Percentiles rank a stretch among this genome's conserved stretches.
Evolutionary conservation across 2,329 filamentous ascomycete species (phyloP).

Genomic region (Chaetomium strumarium): DNA sequence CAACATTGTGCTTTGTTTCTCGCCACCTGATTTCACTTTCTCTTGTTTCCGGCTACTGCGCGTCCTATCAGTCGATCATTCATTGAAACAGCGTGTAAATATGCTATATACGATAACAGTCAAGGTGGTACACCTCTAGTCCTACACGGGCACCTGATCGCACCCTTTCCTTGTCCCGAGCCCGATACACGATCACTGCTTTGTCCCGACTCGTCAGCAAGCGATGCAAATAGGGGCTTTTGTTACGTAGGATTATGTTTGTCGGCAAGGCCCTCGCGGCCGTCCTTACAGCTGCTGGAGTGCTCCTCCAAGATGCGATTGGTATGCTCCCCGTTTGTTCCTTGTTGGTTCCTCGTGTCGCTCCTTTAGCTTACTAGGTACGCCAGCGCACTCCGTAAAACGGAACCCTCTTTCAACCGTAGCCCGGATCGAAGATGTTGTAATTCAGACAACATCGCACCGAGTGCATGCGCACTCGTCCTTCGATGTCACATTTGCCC

Average conservation of each 20-base stretch:
- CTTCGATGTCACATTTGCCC: constrained; percentile 78
- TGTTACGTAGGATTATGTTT: constrained; percentile 24
- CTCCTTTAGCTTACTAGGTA: not conserved
- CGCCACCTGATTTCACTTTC: not conserved
- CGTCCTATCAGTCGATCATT: not conserved
- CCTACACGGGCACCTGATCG: no score
- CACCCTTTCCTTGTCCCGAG: not conserved
- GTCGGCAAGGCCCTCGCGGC: constrained; percentile 28
- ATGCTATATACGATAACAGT: not conserved
- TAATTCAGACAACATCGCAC: constrained; percentile 72
- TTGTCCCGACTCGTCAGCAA: not conserved
- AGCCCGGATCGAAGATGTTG: constrained; percentile 64
- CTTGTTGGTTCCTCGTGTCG: not conserved
- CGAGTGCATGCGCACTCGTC: constrained; percentile 72
- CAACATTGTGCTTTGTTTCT: not conserved
- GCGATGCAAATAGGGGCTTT: constrained; percentile 6
- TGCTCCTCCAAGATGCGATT: constrained; percentile 24
- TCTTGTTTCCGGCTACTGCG: not conserved
- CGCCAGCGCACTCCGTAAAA: constrained; percentile 62
- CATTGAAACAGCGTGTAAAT: not conserved
- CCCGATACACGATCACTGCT: not conserved
- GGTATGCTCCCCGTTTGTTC: constrained; percentile 19
- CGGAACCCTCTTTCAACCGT: constrained; percentile 74
- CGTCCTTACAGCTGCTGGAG: constrained; percentile 23
- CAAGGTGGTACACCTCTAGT: no score